Evolutionary conservation across 1,284 basidiomycete species (phyloP), one percentile per base, ranked within the genome.

Genomic region (Ceratobasidium sp.): DNA sequence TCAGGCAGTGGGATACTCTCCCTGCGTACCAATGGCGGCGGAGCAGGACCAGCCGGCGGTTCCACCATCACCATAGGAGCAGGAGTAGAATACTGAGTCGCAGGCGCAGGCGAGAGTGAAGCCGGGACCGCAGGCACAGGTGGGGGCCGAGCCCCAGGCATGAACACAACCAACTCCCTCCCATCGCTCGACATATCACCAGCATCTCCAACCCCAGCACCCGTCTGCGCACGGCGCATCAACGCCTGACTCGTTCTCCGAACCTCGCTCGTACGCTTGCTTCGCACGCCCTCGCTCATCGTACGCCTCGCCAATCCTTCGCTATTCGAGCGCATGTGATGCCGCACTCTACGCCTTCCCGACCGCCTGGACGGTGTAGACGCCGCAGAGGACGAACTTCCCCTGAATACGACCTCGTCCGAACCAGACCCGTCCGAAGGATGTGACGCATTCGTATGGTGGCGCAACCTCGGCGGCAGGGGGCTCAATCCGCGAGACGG

Each of bases 141-240:
- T 47, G 62, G 62, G 3, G 32, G 41, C 16, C 18, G 46, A 35
- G 4, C 44, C 46, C 47, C 38, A 26, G 62, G 62, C 18, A 64
- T 30, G 44, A 67, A 67, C 50, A 67, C 52, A 4, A 67, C 63
- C 35, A 67, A 49, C 9, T 67, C 63, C 32, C 63, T 49, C 3
- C 63, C 63, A 55, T 67, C 63, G 35, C 63, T 67, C 49, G 63
- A 67, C 44, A 67, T 50, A 18, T 67, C 63, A 23, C 49, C 63
- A 16, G n/a, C 49, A 44, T 67, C 63, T 5, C n/a, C 47, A 13
- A 2, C 26, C n/a, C n/a, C n/a, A n/a, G n/a, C n/a, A 3, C 63
- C 63, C 32, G 47, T 52, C 44, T 26, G 23, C 32, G 32, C 2
- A 30, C 63, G 47, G 8, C 63, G 49, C 47, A 55, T 55, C 49